Base-by-base conservation (phyloP, 2,329 filamentous ascomycete species). In the Talaromyces sp. region DNA sequence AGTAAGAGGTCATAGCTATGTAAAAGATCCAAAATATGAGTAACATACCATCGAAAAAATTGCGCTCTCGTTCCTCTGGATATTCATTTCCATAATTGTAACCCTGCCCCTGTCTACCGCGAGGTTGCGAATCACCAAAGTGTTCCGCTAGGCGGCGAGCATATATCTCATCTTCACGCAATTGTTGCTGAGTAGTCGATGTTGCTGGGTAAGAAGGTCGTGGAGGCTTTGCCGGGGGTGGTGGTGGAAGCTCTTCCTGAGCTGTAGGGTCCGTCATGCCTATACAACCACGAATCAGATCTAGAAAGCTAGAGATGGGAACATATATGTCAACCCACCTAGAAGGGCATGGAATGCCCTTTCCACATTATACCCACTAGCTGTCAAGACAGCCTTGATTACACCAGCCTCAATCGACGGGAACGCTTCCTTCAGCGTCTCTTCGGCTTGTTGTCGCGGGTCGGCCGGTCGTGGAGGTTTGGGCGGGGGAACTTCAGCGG, bases 271-370 rank as follows among this genome's bases (percentile, higher is more conserved):
- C 91, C 68, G 90, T 92, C 90, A 92, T 92, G 72, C 89, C 89
- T 90, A 22, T 27, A 53, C 25, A 53, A 15, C 49, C 27, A 5
- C 49, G 13, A 17, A 25, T 59, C 29, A 43, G 22, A 45, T 2
- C 10, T 2, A 45, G 36, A 19, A 45, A 59, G 3, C 22, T 38
- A 17, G 7, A 3, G 27, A 29, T n/a, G 13, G 11, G 38, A 58
- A 22, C 27, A 27, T 27, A 13, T 27, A 19, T 1, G 15, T 13
- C 5, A 43, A 73, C 84, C 68, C 83, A 92, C 91, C 91, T 53
- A 99, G 84, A 51, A 99, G 85, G 40, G 95, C 95, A 80, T 97
- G 95, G 81, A 99, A 99, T 15, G 95, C 94, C 36, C 92, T 91
- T 78, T 99, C 95, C 58, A 98, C 89, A 73, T 90, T 88, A 67